Evolutionary conservation across 805 yeast genomes (phyloP).

Genomic region (Yarrowia deformans): DNA sequence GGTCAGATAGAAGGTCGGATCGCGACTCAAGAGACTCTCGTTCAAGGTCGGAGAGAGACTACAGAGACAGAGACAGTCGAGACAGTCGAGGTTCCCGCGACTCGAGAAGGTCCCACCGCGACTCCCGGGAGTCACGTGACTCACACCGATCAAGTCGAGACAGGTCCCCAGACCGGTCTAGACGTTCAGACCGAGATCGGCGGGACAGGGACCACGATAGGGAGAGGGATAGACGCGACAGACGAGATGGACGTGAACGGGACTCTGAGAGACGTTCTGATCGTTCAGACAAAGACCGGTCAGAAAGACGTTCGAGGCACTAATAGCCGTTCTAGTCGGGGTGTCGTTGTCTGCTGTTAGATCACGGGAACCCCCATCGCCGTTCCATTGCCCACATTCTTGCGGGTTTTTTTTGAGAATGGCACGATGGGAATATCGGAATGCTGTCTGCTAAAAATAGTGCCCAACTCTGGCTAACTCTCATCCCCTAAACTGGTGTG

Average conservation of each 20-base stretch:
- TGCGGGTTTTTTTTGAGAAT: not conserved
- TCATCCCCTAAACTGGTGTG: not conserved
- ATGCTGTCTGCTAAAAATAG: constrained; percentile 7
- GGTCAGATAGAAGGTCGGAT: constrained; percentile 22
- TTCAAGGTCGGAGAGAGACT: not conserved
- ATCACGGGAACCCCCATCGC: too few relatives aligned
- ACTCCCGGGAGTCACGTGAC: constrained; percentile 2
- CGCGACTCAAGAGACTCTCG: not conserved
- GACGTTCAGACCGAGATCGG: not conserved
- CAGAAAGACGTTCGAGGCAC: not conserved
- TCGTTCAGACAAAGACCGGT: constrained; percentile 6
- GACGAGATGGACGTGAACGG: not conserved
- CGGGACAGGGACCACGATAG: constrained; percentile 6
- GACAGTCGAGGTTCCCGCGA: not conserved
- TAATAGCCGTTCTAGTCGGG: not conserved
- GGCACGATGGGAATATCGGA: constrained; percentile 3
- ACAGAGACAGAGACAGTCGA: not conserved
- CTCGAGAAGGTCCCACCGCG: not conserved
- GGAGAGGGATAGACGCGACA: not conserved
- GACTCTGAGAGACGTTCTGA: constrained; percentile 1
- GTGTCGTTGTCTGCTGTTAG: too few relatives aligned
- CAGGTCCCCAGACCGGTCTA: constrained; percentile 2
- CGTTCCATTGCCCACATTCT: constrained; percentile 2
- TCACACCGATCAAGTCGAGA: not conserved
- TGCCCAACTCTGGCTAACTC: constrained; percentile 3